phyloP scores from a whole-genome alignment of 2,329 filamentous ascomycete species.

The Lizonia empirigonia region DNA sequence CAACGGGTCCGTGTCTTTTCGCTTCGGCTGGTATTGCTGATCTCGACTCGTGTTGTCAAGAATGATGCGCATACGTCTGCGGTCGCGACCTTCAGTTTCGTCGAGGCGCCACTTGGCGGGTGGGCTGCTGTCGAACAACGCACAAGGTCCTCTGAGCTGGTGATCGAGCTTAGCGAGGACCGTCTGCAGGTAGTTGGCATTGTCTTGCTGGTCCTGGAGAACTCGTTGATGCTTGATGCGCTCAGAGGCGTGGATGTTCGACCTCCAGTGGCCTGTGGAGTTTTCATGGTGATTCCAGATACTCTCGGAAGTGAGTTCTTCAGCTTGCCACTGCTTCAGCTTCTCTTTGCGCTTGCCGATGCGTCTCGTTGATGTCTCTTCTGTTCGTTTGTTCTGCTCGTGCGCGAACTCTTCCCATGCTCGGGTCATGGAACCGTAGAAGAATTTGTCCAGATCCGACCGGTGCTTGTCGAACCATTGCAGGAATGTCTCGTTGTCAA shows the following conservation, averaged over 20 bases:
- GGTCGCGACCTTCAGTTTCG: conserved; percentile 91
- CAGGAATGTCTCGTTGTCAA: conserved; percentile 88
- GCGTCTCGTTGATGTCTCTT: conserved; percentile 73
- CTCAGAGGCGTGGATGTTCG: conserved; percentile 92
- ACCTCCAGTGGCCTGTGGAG: conserved; percentile 88
- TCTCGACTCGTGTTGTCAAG: conserved; percentile 71
- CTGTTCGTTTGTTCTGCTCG: conserved; percentile 78
- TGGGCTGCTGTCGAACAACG: conserved; percentile 72
- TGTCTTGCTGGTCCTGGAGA: conserved; percentile 92
- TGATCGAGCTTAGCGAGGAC: conserved; percentile 79
- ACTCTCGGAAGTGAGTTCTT: conserved; percentile 71
- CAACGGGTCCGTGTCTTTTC: conserved; percentile 65
- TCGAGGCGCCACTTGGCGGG: conserved; percentile 87
- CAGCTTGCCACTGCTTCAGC: conserved; percentile 77
- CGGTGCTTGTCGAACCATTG: conserved; percentile 86
- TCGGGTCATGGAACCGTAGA: conserved; percentile 79
- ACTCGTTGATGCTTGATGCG: conserved; percentile 88
- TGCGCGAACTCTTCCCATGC: conserved; percentile 88
- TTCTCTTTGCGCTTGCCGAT: conserved; percentile 79
- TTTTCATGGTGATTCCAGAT: conserved; percentile 81
- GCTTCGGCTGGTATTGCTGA: conserved; percentile 83
- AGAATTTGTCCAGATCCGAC: conserved; percentile 77
- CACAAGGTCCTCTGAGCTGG: conserved; percentile 78
- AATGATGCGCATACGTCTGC: conserved; percentile 87
- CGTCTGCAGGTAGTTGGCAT: conserved; percentile 75